Conservation (phyloP, 192 early-diverging fungal genomes). For the Backusella australiensis region DNA sequence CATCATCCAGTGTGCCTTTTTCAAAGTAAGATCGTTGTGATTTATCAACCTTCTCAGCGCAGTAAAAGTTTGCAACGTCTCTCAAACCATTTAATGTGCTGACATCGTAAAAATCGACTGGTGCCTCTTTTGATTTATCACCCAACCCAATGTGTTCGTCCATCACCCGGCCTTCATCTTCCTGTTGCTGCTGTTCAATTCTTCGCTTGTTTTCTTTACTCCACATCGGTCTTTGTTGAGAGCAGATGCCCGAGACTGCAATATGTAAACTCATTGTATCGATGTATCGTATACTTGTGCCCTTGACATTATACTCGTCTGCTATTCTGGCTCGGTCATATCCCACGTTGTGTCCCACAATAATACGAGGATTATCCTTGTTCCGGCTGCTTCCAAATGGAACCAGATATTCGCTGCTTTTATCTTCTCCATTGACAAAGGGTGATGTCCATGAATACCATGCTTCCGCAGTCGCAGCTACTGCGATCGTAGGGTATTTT, state of each 20-base stretch:
- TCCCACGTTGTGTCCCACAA: slow-evolving; percentile 92
- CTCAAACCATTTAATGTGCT: slow-evolving; percentile 74
- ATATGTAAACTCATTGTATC: slow-evolving; percentile 96
- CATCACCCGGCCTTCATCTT: background rate
- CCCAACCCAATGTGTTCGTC: slow-evolving; percentile 32
- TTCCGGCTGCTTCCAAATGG: slow-evolving; percentile 48
- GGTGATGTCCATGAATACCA: slow-evolving; percentile 97
- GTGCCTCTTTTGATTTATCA: slow-evolving; percentile 2
- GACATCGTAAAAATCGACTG: slow-evolving; percentile 48
- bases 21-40: slow-evolving; percentile 56
- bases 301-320: slow-evolving; percentile 78
- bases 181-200: background rate
- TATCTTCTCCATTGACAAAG: slow-evolving; percentile 52
- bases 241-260: slow-evolving; percentile 84
- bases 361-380: slow-evolving; percentile 41
- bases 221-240: slow-evolving; percentile 85
- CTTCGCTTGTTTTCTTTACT: slow-evolving; percentile 61
- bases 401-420: slow-evolving; percentile 56
- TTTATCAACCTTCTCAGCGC: slow-evolving; percentile 67
- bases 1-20: slow-evolving; percentile 54
- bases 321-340: slow-evolving; percentile 87
- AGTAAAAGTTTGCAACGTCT: slow-evolving; percentile 80
- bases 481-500: slow-evolving; percentile 79
- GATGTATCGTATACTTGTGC: slow-evolving; percentile 61
- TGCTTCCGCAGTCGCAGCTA: slow-evolving; percentile 62